Evolutionary conservation across 768 basidiomycete species (phyloP), one percentile per base, ranked within the genome.

Genomic region (Boletellus sp.): DNA sequence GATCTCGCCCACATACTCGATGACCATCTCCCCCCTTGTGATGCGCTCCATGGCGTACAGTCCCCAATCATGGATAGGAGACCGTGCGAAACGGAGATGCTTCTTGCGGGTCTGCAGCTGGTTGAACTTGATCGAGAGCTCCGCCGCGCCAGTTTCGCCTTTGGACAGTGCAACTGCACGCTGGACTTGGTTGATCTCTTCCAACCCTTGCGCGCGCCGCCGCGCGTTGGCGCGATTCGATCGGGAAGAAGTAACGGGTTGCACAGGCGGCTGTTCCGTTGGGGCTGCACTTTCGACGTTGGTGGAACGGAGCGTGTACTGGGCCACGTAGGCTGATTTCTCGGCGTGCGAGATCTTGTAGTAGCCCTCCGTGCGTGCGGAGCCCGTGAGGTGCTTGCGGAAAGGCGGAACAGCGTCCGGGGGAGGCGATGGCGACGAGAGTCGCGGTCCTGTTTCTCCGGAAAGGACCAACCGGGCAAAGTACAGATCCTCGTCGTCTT

Each of bases 1-100:
- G 55, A 97, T 79, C 77, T 99, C 96, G 17, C 96, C 96, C 7
- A 99, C 96, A 63, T 99, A 99, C 72, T 99, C 96, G 70, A 98
- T 97, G 26, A 99, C 95, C 94, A 99, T 97, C 72, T 99, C 96
- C 4, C 93, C 93, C 33, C 80, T 74, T 6, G 87, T 82, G 57
- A 99, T 97, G 62, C 83, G 81, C 74, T 99, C 96, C 89, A 96
- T 90, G 26, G 96, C 94, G 66, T 97, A 99, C 62, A 99, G 66
- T 4, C 96, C 96, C 90, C 95, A 99, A 60, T 95, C 94, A 64
- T 99, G 95, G 51, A 99, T 99, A 16, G 94, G 93, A 22, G 90
- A 94, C 36, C 93, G 78, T 4, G 92, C 89, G 61, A 99, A 99
- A 31, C 92, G 85, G 32, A 99, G 79, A 60, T 95, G 94, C 73